A percentile compares a stretch with the other conserved stretches of the same genome.
Evolutionary conservation across 148 eudicot species (phyloP).

Genomic region (Bassia scoparia): DNA sequence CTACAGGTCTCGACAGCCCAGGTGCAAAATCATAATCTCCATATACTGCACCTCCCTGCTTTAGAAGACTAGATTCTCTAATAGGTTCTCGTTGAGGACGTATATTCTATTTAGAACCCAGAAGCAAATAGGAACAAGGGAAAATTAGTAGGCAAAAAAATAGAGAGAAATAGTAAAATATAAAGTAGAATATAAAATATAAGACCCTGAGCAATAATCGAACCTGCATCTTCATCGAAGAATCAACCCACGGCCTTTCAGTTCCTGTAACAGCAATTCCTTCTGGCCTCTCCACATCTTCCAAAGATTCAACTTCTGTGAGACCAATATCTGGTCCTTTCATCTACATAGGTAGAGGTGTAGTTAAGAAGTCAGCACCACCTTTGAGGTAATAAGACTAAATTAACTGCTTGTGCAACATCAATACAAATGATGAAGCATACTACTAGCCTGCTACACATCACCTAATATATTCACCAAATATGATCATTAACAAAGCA

Average conservation of each 20-base stretch:
- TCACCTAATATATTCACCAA: background rate
- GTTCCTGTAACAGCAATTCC: conserved; percentile 35
- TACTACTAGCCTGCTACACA: background rate
- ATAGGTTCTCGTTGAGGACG: conserved; percentile 42
- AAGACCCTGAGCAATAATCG: conserved; percentile 3
- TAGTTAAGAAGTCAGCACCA: background rate
- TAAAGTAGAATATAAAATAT: background rate
- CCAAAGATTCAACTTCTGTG: conserved; percentile 33
- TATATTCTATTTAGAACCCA: conserved; percentile 33
- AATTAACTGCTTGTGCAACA: background rate
- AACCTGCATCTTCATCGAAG: conserved; percentile 45
- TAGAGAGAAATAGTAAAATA: background rate
- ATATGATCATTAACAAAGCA: background rate
- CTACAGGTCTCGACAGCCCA: conserved; percentile 45
- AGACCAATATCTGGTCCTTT: conserved; percentile 43
- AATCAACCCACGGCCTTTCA: conserved; percentile 46
- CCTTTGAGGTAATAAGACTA: background rate
- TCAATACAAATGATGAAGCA: background rate
- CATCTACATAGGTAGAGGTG: conserved; percentile 38
- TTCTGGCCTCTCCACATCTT: conserved; percentile 40
- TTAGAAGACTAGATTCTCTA: conserved; percentile 38
- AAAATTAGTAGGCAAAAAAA: background rate
- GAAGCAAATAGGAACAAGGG: background rate
- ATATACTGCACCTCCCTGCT: conserved; percentile 42
- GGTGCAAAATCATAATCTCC: conserved; percentile 49